These are phyloP conservation scores for Nitzschia palea DNA, from an alignment of 108 stramenopile genomes.

Conservation along the genomic window DNA sequence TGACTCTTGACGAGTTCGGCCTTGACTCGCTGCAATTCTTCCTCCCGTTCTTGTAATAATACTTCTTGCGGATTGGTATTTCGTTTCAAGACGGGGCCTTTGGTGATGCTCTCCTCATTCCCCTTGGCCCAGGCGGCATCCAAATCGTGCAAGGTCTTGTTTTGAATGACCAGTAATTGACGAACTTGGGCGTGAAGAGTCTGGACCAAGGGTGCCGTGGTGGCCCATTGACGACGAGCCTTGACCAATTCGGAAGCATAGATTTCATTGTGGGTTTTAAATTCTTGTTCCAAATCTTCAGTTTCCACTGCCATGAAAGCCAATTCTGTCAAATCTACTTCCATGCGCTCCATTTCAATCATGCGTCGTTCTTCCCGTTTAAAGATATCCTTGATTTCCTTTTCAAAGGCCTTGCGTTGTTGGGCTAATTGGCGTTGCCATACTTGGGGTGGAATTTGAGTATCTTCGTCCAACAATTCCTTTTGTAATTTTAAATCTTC, in stretches of 20 bases:
- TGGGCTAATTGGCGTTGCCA: conserved; percentile 1
- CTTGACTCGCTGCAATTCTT: neutral
- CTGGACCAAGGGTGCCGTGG: neutral
- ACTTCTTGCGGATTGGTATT: conserved; percentile 4
- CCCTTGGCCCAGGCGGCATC: neutral
- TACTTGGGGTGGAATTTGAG: conserved; percentile 14
- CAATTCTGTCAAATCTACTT: conserved; percentile 21
- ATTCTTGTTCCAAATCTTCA: conserved; percentile 21
- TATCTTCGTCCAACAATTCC: conserved; percentile 25
- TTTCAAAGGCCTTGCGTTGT: conserved; percentile 9
- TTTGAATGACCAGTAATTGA: neutral
- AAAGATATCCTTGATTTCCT: conserved; percentile 8
- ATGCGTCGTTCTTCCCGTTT: conserved; percentile 15
- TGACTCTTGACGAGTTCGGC: conserved; percentile 1
- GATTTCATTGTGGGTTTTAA: neutral
- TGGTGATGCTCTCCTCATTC: neutral
- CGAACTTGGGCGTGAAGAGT: conserved; percentile 4
- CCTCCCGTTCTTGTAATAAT: neutral
- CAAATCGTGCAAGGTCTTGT: neutral
- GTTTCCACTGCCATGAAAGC: conserved; percentile 27
- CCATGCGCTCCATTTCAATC: conserved; percentile 21
- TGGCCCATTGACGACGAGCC: neutral
- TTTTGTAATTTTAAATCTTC: conserved; percentile 19
- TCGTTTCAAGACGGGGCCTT: too few relatives aligned
- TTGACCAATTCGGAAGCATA: neutral